phyloP scores from a whole-genome alignment of 208 protist genomes.

The Crithidia fasciculata region DNA sequence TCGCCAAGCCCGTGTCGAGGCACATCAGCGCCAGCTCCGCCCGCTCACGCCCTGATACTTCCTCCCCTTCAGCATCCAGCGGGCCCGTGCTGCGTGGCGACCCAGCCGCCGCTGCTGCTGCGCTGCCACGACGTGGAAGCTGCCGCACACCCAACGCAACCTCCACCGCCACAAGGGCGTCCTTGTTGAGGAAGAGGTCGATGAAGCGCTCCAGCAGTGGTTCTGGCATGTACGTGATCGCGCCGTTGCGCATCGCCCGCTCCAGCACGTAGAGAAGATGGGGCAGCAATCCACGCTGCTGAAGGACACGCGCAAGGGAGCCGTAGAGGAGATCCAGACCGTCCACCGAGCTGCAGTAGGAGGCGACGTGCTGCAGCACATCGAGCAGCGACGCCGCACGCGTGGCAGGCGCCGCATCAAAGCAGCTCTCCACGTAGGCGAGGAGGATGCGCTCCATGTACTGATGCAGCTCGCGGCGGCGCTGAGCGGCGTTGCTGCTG shows the following conservation, averaged over 20 bases:
- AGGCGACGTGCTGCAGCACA: constrained; percentile 31
- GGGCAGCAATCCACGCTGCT: constrained; percentile 23
- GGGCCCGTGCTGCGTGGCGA: too few relatives aligned
- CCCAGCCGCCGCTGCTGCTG: too few relatives aligned
- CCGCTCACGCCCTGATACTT: constrained; percentile 18
- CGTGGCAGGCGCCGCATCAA: background rate
- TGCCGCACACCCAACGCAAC: constrained; percentile 19
- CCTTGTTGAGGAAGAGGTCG: constrained; percentile 40
- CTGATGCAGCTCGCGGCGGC: constrained; percentile 43
- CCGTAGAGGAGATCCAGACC: constrained; percentile 68
- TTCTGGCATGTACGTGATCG: constrained; percentile 60
- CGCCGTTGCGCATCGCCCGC: constrained; percentile 40
- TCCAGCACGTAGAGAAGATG: constrained; percentile 56
- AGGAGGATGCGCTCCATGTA: constrained; percentile 58
- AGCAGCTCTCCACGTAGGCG: constrained; percentile 39
- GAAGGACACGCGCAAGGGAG: constrained; percentile 37
- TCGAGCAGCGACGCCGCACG: constrained; percentile 4
- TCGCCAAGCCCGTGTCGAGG: constrained; percentile 47
- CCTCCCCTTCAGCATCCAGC: too few relatives aligned
- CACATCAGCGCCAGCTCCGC: constrained; percentile 67
- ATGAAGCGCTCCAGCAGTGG: constrained; percentile 60
- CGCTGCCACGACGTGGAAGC: background rate
- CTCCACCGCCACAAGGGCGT: constrained; percentile 26
- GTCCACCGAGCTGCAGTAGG: constrained; percentile 56
- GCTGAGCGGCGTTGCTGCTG: constrained; percentile 31